Base-by-base conservation (phyloP, 257 asterid genomes). In the Prunella vulgaris region DNA sequence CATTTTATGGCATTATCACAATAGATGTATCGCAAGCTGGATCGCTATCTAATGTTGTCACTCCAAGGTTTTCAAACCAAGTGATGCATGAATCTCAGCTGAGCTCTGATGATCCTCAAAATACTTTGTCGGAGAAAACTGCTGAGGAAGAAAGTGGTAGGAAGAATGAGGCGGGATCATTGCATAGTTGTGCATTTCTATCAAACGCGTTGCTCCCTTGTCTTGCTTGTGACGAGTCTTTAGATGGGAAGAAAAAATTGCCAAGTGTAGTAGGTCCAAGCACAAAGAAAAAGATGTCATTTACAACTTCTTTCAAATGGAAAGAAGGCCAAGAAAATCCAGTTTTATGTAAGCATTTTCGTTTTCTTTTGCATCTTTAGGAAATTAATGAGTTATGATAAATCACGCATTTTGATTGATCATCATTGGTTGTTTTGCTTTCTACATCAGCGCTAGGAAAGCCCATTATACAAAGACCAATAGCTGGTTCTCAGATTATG, bases 1-100 rank as follows among this genome's bases (percentile, higher is more conserved):
- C 20, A 42, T 77, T 52, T 13, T 71, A 27, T 68, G 14, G 18
- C 30, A 63, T 54, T 77, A 24, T 72, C 37, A 40, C 59, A 64
- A 66, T 94, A 93, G 99, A 90, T 82, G 73, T 84, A 64, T 92
- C 98, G 9, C 96, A 92, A 79, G 77, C 82, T 77, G 96, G 93
- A 84, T 85, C 96, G 38, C 32, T 85, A 17, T 90, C 98, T 5
- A 81, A 83, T 56, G 88, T 71, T 18, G 96, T 86, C 62, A 85
- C 97, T 64, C 97, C 98, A 1, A 87, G 96, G 81, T 83, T 81
- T 75, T 81, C 87, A 2, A 89, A 88, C 76, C 78, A 78, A 35
- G 83, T 74, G 17, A 49, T 46, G 27, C n/a, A 15, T 13, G 95
- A 85, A 74, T 83, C 74, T 64, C 88, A 77, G 73, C 77, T 75